phyloP scores from a whole-genome alignment of 2,329 filamentous ascomycete genomes.

The Colletotrichum sp. region DNA sequence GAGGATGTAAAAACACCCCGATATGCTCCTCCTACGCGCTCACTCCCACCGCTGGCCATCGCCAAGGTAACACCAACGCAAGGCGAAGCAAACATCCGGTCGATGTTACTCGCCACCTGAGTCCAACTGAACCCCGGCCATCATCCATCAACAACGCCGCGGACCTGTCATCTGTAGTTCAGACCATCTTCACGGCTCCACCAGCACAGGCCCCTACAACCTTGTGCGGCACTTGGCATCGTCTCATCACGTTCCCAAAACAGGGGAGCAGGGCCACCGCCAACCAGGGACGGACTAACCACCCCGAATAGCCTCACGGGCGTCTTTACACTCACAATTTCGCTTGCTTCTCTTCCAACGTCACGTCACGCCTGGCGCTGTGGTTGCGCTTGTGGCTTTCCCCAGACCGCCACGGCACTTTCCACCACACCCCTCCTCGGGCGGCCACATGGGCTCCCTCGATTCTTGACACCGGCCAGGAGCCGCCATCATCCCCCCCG shows the following conservation, averaged over 20 bases:
- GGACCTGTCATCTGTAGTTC: conserved; percentile 16
- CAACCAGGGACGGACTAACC: not conserved
- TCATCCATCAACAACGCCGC: not conserved
- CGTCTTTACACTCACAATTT: not conserved
- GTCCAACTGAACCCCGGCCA: not conserved
- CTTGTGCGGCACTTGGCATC: conserved; percentile 19
- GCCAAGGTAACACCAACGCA: not conserved
- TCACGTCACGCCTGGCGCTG: not conserved
- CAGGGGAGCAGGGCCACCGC: not conserved
- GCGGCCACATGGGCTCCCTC: not conserved
- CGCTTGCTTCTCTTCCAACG: not conserved
- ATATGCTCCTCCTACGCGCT: not conserved
- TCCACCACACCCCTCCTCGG: not conserved
- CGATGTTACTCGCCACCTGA: not conserved
- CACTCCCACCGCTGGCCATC: not conserved
- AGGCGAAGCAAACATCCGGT: not conserved
- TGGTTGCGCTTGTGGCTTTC: not conserved
- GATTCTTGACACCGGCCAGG: not conserved
- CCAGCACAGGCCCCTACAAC: conserved; percentile 8
- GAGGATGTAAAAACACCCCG: not conserved
- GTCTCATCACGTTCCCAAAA: conserved; percentile 19
- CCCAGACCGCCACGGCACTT: not conserved
- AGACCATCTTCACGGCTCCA: not conserved
- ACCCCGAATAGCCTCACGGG: conserved; percentile 12
- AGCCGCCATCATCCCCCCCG: not conserved